Percentiles rank a stretch among this genome's conserved stretches.
phyloP scores from a whole-genome alignment of 1,284 basidiomycete genomes.

The Gomphus bonarii region DNA sequence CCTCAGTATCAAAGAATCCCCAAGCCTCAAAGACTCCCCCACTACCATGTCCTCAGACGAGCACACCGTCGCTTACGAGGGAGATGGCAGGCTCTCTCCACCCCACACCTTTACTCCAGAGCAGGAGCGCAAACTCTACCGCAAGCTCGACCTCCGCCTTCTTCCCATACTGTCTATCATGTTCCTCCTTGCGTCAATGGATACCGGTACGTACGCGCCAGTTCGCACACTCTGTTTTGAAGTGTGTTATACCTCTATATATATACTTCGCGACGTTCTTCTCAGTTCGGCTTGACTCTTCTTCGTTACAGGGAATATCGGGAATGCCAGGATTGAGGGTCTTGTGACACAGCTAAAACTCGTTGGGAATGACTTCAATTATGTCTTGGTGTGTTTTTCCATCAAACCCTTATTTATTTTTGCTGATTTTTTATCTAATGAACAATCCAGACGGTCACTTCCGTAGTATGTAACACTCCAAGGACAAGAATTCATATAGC shows the following conservation, averaged over 20 bases:
- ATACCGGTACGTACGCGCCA: not conserved
- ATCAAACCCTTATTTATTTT: no score
- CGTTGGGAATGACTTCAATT: slow-evolving; percentile 47
- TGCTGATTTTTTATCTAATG: no score
- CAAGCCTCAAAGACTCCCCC: not conserved
- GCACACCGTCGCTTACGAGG: not conserved
- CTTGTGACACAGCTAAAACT: slow-evolving; percentile 41
- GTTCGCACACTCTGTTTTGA: no score
- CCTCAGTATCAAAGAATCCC: not conserved
- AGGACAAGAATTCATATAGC: slow-evolving; percentile 16
- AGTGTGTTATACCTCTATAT: no score
- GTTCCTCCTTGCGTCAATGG: slow-evolving; percentile 24
- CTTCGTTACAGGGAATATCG: slow-evolving; percentile 39
- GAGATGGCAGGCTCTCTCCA: not conserved
- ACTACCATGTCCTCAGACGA: no score
- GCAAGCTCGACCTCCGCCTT: slow-evolving; percentile 43
- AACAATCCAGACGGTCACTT: not conserved
- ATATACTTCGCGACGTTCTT: no score
- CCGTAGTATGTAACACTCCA: not conserved
- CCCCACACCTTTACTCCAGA: slow-evolving; percentile 32
- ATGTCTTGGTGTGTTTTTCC: not conserved
- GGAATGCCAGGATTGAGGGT: slow-evolving; percentile 58
- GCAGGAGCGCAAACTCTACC: slow-evolving; percentile 56
- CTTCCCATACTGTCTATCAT: slow-evolving; percentile 37
- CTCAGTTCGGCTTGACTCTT: no score